These are phyloP conservation scores for Russula ochroleuca DNA, from an alignment of 768 basidiomycete genomes.

Conservation along the genomic window DNA sequence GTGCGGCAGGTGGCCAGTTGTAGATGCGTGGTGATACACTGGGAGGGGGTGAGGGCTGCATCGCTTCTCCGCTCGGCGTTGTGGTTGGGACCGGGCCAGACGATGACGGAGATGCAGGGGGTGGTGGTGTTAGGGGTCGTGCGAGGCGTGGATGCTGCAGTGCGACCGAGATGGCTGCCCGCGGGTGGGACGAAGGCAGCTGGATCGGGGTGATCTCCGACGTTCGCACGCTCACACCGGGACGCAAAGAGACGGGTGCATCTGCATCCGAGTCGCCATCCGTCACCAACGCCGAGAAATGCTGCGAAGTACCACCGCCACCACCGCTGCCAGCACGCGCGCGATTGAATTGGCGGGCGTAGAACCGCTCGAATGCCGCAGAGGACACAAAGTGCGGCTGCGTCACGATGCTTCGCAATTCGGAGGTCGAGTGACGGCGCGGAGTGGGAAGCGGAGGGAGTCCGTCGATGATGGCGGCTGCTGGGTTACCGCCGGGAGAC, in stretches of 20 bases:
- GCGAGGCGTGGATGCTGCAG: conserved; percentile 3
- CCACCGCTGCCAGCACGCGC: neutral
- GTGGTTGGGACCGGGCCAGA: neutral
- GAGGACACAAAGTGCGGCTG: conserved; percentile 5
- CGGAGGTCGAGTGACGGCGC: conserved; percentile 23
- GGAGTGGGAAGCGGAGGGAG: conserved; percentile 4
- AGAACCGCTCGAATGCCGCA: conserved; percentile 16
- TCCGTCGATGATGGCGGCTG: neutral
- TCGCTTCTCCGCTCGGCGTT: conserved; percentile 8
- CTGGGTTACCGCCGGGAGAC: neutral
- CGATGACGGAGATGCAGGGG: neutral
- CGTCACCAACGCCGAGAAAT: neutral
- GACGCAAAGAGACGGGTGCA: conserved; percentile 5
- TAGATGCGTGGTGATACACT: conserved; percentile 27
- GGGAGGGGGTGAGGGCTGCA: conserved; percentile 26
- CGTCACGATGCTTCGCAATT: conserved; percentile 10
- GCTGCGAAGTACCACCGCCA: neutral
- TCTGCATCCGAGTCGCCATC: conserved; percentile 15
- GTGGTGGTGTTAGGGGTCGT: conserved; percentile 14
- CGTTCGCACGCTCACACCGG: conserved; percentile 21
- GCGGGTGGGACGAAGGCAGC: conserved; percentile 22
- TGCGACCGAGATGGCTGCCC: conserved; percentile 6
- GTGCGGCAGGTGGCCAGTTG: conserved; percentile 14
- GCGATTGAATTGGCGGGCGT: conserved; percentile 15
- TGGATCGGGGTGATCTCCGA: conserved; percentile 27